These are phyloP conservation scores for Floccularia luteovirens DNA, from an alignment of 768 basidiomycete species.

Conservation along the genomic window DNA sequence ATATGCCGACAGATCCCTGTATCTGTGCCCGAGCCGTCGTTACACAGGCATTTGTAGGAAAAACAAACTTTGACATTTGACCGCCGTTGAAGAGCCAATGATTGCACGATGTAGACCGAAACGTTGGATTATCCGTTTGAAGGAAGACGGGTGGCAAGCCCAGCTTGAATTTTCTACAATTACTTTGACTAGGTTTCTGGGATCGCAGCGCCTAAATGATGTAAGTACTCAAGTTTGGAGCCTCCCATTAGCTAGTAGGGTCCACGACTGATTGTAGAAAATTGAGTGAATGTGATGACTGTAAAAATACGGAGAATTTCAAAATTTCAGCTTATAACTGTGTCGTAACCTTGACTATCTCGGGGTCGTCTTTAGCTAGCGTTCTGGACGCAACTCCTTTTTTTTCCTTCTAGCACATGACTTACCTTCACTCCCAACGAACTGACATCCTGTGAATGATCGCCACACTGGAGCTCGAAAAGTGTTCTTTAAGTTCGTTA, in stretches of 20 bases:
- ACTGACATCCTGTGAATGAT: constrained; percentile 52
- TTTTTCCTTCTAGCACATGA: constrained; percentile 55
- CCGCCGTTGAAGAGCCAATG: too few species aligned
- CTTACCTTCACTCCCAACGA: constrained; percentile 57
- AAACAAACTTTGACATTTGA: too few species aligned
- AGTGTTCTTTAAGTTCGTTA: constrained; percentile 28
- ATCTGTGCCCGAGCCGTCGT: too few species aligned
- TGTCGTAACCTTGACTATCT: too few species aligned
- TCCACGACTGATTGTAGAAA: neutral
- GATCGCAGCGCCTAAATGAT: neutral
- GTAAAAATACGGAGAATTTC: neutral
- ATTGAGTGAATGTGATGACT: neutral
- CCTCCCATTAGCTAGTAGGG: neutral
- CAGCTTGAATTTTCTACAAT: too few species aligned
- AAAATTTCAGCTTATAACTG: too few species aligned
- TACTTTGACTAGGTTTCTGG: neutral
- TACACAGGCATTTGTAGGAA: too few species aligned
- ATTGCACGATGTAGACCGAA: too few species aligned
- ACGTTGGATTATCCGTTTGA: too few species aligned
- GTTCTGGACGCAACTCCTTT: constrained; percentile 32
- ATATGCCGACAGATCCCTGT: too few species aligned
- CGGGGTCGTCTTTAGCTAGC: constrained; percentile 14
- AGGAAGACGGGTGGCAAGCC: too few species aligned
- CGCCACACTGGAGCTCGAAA: constrained; percentile 56
- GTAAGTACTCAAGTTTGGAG: neutral